Evolutionary conservation across 2,329 filamentous ascomycete genomes (phyloP), one percentile per base, ranked within the genome.

Genomic region (Neonectria sp.): DNA sequence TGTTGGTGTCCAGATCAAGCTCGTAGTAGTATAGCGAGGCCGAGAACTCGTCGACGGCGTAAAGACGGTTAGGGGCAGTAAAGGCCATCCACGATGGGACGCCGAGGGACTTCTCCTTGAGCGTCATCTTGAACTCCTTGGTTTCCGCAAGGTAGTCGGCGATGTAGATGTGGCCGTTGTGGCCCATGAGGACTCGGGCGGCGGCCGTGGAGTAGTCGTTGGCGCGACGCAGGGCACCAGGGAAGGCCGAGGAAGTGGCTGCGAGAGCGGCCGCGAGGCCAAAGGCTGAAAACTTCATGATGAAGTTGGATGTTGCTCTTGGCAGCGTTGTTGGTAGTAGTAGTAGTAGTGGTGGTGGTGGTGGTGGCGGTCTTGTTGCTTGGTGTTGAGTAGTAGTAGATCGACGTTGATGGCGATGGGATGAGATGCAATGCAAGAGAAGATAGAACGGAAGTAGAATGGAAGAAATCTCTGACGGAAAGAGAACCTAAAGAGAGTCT

Each of bases 21-120:
- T 74, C 77, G 72, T 84, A 85, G 17, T 82, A 73, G 65, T 81
- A 79, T n/a, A 83, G 76, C 51, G 76, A 71, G 56, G 76, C 75
- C 69, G 79, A 78, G 70, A 82, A 82, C 80, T 88, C 86, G 68
- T 88, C 81, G 24, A 85, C 82, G 51, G 83, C 83, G 65, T 86
- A 87, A 49, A 88, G 65, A 24, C 64, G 60, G 71, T 81, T 78
- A 29, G 81, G 80, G 21, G 77, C 67, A 55, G 79, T 80, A 74
- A 81, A 82, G 45, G 80, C 76, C 76, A 88, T 76, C 86, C 86
- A 88, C 67, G 83, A 86, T 25, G 85, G 81, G 37, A 78, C 75
- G 43, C 82, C 82, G 55, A 75, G 70, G 24, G 83, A 78, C 52
- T 68, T 60, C 35, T 75, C 66, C 43, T 78, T 70, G n/a, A 82